phyloP scores from a whole-genome alignment of 805 yeast genomes.

The Blastobotrys terrestris region DNA sequence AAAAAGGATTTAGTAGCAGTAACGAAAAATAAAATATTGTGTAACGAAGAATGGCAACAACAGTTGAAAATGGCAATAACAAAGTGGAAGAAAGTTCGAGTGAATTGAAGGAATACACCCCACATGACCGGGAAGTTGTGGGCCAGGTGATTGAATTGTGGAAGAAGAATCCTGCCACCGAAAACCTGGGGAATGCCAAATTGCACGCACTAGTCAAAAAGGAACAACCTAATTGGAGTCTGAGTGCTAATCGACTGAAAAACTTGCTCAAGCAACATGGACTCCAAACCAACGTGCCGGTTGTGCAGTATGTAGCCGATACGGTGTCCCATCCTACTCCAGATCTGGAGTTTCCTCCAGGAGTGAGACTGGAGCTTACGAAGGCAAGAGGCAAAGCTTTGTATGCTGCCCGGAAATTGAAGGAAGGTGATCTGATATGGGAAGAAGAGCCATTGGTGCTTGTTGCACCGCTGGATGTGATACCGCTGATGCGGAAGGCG shows the following conservation, averaged over 20 bases:
- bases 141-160: conserved; percentile 58
- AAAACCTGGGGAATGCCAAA: conserved; percentile 49
- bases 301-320: conserved; percentile 46
- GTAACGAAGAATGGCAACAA: background rate
- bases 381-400: conserved; percentile 56
- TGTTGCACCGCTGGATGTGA: conserved; percentile 62
- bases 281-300: conserved; percentile 39
- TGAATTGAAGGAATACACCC: conserved; percentile 23
- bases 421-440: conserved; percentile 50
- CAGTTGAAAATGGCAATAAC: background rate
- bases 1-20: too few species aligned
- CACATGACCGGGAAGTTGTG: conserved; percentile 53
- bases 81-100: background rate
- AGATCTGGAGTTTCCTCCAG: conserved; percentile 30
- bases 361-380: conserved; percentile 44
- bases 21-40: background rate
- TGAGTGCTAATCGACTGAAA: conserved; percentile 54
- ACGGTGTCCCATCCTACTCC: conserved; percentile 50
- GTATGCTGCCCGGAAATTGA: conserved; percentile 43
- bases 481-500: conserved; percentile 51
- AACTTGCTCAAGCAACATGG: conserved; percentile 51
- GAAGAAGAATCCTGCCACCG: conserved; percentile 61
- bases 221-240: conserved; percentile 54
- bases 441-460: conserved; percentile 55
- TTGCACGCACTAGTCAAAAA: conserved; percentile 46